Percentiles rank a stretch among this genome's conserved stretches.
These are phyloP conservation scores for Aphanomyces invadans DNA, from an alignment of 352 stramenopile genomes.

Conservation along the genomic window DNA sequence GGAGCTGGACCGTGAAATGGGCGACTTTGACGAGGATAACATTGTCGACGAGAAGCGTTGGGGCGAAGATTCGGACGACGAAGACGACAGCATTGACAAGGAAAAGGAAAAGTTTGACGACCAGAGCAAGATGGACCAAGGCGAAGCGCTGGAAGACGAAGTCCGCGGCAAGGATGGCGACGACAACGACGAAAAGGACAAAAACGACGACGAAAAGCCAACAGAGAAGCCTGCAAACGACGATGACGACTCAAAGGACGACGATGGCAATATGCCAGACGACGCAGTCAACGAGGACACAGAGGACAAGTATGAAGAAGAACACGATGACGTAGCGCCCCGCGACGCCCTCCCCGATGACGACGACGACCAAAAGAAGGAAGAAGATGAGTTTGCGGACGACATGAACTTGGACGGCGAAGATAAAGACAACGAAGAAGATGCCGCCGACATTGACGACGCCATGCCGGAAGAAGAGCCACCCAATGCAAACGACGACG, in stretches of 20 bases:
- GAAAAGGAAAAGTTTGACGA: slow-evolving; percentile 93
- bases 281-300: slow-evolving; percentile 81
- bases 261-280: slow-evolving; percentile 53
- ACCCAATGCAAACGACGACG: slow-evolving; percentile 34
- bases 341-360: slow-evolving; percentile 47
- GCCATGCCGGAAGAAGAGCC: slow-evolving; percentile 38
- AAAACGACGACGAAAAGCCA: slow-evolving; percentile 31
- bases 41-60: slow-evolving; percentile 99
- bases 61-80: slow-evolving; percentile 88
- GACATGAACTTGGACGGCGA: slow-evolving; percentile 84
- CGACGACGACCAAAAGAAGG: slow-evolving; percentile 54
- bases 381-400: slow-evolving; percentile 68
- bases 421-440: slow-evolving; percentile 37
- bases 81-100: slow-evolving; percentile 93
- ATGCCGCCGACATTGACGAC: slow-evolving; percentile 27
- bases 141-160: slow-evolving; percentile 76
- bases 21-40: slow-evolving; percentile 95
- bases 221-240: slow-evolving; percentile 33
- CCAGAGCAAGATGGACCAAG: slow-evolving; percentile 67
- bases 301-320: slow-evolving; percentile 78
- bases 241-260: slow-evolving; percentile 30
- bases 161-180: slow-evolving; percentile 80
- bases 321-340: slow-evolving; percentile 53
- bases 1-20: slow-evolving; percentile 99
- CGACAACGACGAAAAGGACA: slow-evolving; percentile 31